A percentile compares a stretch with the other conserved stretches of the same genome.
These are phyloP conservation scores for Mimosa pudica DNA, from an alignment of 306 rosid genomes.

Conservation along the genomic window DNA sequence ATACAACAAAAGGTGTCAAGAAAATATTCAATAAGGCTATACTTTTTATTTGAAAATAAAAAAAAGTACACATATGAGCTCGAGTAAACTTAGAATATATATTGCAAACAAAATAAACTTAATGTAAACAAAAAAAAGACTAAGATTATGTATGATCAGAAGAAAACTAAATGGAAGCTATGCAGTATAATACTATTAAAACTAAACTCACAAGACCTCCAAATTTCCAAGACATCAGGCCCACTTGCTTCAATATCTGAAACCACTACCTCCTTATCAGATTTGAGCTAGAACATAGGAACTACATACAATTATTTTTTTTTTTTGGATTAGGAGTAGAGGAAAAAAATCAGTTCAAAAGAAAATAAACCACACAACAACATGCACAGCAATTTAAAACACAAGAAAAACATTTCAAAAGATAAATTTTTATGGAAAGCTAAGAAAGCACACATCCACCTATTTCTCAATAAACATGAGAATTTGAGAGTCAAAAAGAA, in stretches of 20 bases:
- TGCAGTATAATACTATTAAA: conserved; percentile 15
- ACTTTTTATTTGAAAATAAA: background rate
- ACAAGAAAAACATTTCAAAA: too few species aligned
- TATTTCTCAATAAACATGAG: background rate
- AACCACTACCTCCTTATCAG: background rate
- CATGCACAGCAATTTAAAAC: background rate
- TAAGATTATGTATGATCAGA: background rate
- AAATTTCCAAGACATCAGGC: conserved; percentile 12
- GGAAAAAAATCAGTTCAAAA: background rate
- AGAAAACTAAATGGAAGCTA: background rate
- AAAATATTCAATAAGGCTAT: conserved; percentile 22
- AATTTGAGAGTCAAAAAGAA: background rate
- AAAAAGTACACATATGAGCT: background rate
- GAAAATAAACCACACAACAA: background rate
- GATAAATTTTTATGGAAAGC: background rate
- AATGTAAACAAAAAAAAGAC: too few species aligned
- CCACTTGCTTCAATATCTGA: background rate
- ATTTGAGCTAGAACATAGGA: background rate
- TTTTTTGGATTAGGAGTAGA: background rate
- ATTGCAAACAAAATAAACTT: too few species aligned
- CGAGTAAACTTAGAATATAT: conserved; percentile 1
- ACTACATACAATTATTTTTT: background rate
- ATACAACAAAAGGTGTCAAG: conserved; percentile 35
- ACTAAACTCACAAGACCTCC: conserved; percentile 10
- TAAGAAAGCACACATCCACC: background rate